Base-by-base conservation (phyloP, 345 rosid species). In the Acer yangbiense region DNA sequence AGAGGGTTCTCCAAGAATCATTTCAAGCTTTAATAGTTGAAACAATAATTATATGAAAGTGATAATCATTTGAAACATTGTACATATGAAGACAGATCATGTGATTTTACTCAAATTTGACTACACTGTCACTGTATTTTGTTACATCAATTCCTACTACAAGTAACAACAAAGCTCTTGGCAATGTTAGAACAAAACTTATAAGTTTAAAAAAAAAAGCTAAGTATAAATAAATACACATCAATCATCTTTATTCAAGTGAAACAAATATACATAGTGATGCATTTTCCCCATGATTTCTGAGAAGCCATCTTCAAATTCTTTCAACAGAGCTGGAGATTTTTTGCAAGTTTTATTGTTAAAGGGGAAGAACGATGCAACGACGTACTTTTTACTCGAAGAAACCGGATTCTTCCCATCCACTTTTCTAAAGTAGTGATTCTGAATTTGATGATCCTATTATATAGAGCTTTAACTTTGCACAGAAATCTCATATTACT, bases 191-290 rank as follows among this genome's bases (percentile, higher is more conserved):
- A 77, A 54, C 39, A 35, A 35, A 35, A 35, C 39, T 35, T 4
- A 35, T 35, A 39, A 57, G 2, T 17, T n/a, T n/a, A 29, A 2
- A 7, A 11, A 0, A 32, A 64, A 7, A 46, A 21, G 6, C 12
- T 13, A 6, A 35, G 13, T 58, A 76, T 10, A 48, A 13, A 9
- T 66, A 29, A 13, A 9, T 66, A 29, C 71, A 52, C 66, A 62
- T 71, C 58, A 35, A 68, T 20, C 50, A 74, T 72, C 48, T 73
- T 70, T 75, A 77, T 25, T 86, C 44, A 65, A 9, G 14, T 57
- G 57, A 43, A 32, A 63, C 55, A 73, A 60, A 80, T 84, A 63
- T 86, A 86, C 86, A 80, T 10, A 18, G 77, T 10, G 14, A 57
- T 55, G 61, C 77, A 74, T 65, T 66, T 74, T 65, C 61, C 73